A percentile compares a stretch with the other conserved stretches of the same genome.
Conservation (phyloP, 176 grass and related monocot species). For the Bothriochloa decipiens region DNA sequence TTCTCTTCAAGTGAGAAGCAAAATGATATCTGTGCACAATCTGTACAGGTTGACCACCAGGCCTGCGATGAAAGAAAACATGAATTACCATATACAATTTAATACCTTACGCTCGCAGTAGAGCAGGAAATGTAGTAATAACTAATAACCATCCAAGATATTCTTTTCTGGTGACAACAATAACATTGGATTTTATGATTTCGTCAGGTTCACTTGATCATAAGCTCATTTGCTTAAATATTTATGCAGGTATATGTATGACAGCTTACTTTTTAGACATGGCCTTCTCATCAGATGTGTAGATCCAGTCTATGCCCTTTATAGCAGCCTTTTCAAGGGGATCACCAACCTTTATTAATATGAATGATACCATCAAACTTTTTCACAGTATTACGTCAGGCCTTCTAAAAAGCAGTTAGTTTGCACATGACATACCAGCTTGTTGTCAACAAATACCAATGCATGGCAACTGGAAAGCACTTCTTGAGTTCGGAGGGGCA, state of each 20-base stretch:
- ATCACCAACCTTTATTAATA: conserved; percentile 84
- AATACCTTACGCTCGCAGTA: neutral
- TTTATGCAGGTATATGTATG: conserved; percentile 28
- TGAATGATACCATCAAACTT: conserved; percentile 41
- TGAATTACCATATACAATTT: conserved; percentile 5
- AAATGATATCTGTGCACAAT: conserved; percentile 97
- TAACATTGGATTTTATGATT: conserved; percentile 29
- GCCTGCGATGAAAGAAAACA: conserved; percentile 57
- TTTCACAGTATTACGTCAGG: conserved; percentile 18
- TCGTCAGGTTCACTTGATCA: neutral
- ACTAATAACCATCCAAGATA: neutral
- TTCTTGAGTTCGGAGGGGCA: conserved; percentile 76
- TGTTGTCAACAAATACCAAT: conserved; percentile 98
- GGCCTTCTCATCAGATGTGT: conserved; percentile 98
- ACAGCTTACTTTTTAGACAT: conserved; percentile 79
- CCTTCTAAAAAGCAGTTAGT: conserved; percentile 17
- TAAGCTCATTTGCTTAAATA: conserved; percentile 19
- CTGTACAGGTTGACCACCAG: conserved; percentile 86
- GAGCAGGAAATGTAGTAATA: neutral
- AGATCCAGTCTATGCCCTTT: conserved; percentile 99
- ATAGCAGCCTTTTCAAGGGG: conserved; percentile 98
- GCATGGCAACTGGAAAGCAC: conserved; percentile 88
- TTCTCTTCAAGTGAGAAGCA: conserved; percentile 99
- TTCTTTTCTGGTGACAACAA: neutral
- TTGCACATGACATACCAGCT: conserved; percentile 62